Conservation (phyloP, 495 filamentous ascomycete genomes). For the Penicillium silybi region DNA sequence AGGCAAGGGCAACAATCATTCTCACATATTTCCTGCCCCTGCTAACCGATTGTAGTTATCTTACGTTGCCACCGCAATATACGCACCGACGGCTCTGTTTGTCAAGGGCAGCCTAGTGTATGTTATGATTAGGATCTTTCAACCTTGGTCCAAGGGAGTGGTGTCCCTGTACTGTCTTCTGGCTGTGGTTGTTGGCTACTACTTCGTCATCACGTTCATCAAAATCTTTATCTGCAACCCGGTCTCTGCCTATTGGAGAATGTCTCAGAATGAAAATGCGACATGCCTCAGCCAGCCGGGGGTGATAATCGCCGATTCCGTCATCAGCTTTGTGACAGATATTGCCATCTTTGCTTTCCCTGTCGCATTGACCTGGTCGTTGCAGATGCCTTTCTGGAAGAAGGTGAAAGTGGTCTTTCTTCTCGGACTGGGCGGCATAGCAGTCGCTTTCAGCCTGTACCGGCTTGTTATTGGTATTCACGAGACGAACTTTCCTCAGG, state of each 20-base stretch:
- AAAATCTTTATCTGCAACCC: conserved; percentile 30
- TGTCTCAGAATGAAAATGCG: not conserved
- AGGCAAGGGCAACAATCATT: too few relatives aligned
- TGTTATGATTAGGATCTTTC: conserved; percentile 29
- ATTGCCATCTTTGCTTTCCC: conserved; percentile 29
- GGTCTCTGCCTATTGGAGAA: conserved; percentile 21
- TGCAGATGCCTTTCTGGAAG: conserved; percentile 28
- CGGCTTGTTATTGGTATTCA: conserved; percentile 26
- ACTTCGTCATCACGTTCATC: conserved; percentile 22
- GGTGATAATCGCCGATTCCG: conserved; percentile 27
- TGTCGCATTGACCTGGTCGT: conserved; percentile 23
- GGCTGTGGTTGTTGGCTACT: conserved; percentile 25
- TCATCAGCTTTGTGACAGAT: conserved; percentile 29
- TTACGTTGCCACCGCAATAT: conserved; percentile 20
- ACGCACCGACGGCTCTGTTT: conserved; percentile 30
- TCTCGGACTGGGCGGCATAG: conserved; percentile 28
- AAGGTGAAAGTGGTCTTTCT: conserved; percentile 25
- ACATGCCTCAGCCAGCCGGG: conserved; percentile 24
- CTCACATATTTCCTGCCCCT: too few relatives aligned
- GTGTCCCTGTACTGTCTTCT: conserved; percentile 24
- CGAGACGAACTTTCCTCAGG: conserved; percentile 10
- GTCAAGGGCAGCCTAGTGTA: conserved; percentile 30
- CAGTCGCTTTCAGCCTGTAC: conserved; percentile 24
- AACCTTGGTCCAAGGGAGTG: conserved; percentile 17
- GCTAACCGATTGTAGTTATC: conserved; percentile 4